Conservation (phyloP, 2,329 filamentous ascomycete genomes). For the Curvularia hawaiiensis region DNA sequence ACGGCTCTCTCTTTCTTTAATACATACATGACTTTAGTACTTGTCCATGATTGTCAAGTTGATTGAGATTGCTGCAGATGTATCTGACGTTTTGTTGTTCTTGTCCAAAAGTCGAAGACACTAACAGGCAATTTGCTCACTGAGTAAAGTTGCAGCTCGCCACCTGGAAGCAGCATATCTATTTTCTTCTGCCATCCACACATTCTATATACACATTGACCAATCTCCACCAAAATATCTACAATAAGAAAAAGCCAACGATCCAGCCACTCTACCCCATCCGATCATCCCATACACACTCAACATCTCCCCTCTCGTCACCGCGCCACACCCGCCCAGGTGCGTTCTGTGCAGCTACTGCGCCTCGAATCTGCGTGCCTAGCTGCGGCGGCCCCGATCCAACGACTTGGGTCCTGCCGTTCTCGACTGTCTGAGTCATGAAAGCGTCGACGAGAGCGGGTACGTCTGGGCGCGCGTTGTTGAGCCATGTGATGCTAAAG, state of each 20-base stretch:
- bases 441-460: constrained; percentile 1
- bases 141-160: too few relatives aligned
- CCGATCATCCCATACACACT: constrained; percentile 15
- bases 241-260: constrained; percentile 1
- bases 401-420: constrained; percentile 5
- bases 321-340: constrained; percentile 9
- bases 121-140: too few relatives aligned
- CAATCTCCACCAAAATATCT: background rate
- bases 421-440: constrained; percentile 9
- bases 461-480: constrained; percentile 7
- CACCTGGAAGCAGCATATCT: too few relatives aligned
- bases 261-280: constrained; percentile 7
- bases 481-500: constrained; percentile 10
- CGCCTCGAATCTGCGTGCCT: constrained; percentile 7
- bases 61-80: background rate
- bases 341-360: constrained; percentile 10
- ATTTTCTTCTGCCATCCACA: background rate
- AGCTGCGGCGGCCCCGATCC: constrained; percentile 1
- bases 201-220: background rate
- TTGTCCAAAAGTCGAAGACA: background rate
- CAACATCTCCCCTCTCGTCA: constrained; percentile 6
- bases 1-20: background rate
- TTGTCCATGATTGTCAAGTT: background rate
- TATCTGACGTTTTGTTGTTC: background rate
- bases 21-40: background rate